Percentiles rank a stretch among this genome's conserved stretches.
phyloP scores from a whole-genome alignment of 202 grass and related monocot genomes.

The Eragrostis tef region DNA sequence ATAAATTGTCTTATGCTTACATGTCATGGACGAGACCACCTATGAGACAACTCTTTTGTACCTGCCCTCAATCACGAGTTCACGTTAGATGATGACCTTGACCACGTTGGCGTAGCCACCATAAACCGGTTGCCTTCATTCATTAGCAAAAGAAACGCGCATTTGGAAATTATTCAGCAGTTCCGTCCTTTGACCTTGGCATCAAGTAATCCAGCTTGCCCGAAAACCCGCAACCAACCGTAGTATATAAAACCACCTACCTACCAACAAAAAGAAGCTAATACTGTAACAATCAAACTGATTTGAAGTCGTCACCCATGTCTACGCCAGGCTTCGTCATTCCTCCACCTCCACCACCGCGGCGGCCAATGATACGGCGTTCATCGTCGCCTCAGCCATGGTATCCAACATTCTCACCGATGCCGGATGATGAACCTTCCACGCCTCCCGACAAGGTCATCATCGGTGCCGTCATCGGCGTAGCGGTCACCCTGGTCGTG shows the following conservation, averaged over 20 bases:
- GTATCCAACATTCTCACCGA: background rate
- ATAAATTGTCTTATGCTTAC: too few relatives aligned
- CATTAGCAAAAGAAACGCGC: constrained; percentile 21
- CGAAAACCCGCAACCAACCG: background rate
- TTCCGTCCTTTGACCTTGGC: background rate
- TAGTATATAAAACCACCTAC: constrained; percentile 3
- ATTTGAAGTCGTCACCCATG: constrained; percentile 2
- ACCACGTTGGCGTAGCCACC: background rate
- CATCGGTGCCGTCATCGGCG: background rate
- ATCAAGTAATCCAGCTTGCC: background rate
- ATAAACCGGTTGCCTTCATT: background rate
- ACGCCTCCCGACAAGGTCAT: background rate
- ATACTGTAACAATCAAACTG: background rate
- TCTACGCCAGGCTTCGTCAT: too few relatives aligned
- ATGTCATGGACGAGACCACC: too few relatives aligned
- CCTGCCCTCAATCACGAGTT: background rate
- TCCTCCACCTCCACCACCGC: background rate
- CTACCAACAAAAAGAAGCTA: background rate
- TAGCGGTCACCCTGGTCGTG: background rate
- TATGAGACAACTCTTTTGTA: too few relatives aligned
- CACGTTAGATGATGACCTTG: background rate
- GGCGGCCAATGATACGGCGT: background rate
- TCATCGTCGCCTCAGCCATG: background rate
- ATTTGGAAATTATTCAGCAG: constrained; percentile 24
- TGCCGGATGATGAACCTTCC: background rate